Conservation (phyloP, 192 early-diverging fungal genomes). For the Haplosporangium gracile region DNA sequence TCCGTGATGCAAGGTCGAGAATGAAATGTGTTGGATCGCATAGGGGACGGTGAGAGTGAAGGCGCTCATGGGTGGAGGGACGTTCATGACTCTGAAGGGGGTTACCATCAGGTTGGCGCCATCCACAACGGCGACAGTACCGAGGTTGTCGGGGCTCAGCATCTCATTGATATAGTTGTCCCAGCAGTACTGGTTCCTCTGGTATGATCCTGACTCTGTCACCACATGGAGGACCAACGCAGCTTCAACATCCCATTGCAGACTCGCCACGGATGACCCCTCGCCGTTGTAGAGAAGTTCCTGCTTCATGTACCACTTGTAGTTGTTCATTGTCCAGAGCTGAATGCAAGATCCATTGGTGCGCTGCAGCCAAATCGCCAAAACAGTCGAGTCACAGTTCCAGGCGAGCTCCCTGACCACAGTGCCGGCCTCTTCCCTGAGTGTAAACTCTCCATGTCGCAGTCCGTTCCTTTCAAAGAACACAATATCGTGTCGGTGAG, state of each 20-base stretch:
- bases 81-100: slow-evolving; percentile 85
- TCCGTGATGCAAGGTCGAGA: slow-evolving; percentile 69
- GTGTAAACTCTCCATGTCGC: slow-evolving; percentile 91
- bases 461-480: slow-evolving; percentile 98
- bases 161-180: slow-evolving; percentile 45
- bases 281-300: slow-evolving; percentile 69
- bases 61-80: slow-evolving; percentile 95
- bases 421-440: slow-evolving; percentile 68
- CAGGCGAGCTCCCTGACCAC: slow-evolving; percentile 78
- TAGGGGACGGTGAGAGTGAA: slow-evolving; percentile 53
- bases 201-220: slow-evolving; percentile 54
- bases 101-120: slow-evolving; percentile 72
- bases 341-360: slow-evolving; percentile 69
- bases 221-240: slow-evolving; percentile 74
- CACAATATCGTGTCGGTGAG: slow-evolving; percentile 87
- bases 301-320: slow-evolving; percentile 97
- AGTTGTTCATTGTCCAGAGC: slow-evolving; percentile 95
- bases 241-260: slow-evolving; percentile 88
- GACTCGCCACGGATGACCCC: slow-evolving; percentile 55
- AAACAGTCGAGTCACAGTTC: slow-evolving; percentile 91
- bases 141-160: slow-evolving; percentile 32
- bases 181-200: slow-evolving; percentile 52
- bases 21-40: slow-evolving; percentile 72
- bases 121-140: slow-evolving; percentile 27
- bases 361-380: slow-evolving; percentile 78